Base-by-base conservation (phyloP, 2,329 filamentous ascomycete species). In the Ophiostoma quercus region DNA sequence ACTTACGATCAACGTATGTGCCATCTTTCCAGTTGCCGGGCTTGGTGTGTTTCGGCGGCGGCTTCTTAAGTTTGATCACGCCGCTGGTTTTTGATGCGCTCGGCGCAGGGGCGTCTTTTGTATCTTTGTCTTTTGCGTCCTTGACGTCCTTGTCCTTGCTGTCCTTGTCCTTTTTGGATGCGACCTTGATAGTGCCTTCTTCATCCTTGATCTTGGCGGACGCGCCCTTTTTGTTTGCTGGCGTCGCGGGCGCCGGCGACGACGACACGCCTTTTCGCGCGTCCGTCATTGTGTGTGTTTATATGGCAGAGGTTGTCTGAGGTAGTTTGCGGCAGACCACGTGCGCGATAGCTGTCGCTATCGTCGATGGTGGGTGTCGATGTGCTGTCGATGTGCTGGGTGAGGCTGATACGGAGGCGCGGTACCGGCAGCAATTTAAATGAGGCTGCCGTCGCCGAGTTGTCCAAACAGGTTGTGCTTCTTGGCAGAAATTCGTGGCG, bases 21-120 rank as follows among this genome's bases (percentile, higher is more conserved):
- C 84, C 85, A 74, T 91, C 89, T 74, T 85, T 86, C 89, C 90
- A 92, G 75, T 90, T 91, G 32, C 90, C 90, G 4, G 88, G 85
- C 74, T 89, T 88, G 70, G 80, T 86, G 70, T 88, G 83, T 77
- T 88, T 90, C 0, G 87, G 87, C 0, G 83, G 79, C 1, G 83
- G 78, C 74, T 87, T 90, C 79, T 88, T 91, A 29, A 92, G 77
- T 75, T 88, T 90, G 69, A 90, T 83, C 6, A 79, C 78, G 51
- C 83, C 84, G 63, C 81, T 82, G 2, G 78, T 72, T 71, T 78
- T 79, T 3, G 70, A 19, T 7, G 68, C 25, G 19, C 47, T 25
- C 22, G 62, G 32, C 19, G 29, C 51, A 6, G 7, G 16, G n/a
- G 43, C n/a, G 39, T 62, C 51, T 57, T 57, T 57, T 16, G 22